phyloP scores from a whole-genome alignment of 2,329 filamentous ascomycete genomes.

The Dothistroma septosporum region DNA sequence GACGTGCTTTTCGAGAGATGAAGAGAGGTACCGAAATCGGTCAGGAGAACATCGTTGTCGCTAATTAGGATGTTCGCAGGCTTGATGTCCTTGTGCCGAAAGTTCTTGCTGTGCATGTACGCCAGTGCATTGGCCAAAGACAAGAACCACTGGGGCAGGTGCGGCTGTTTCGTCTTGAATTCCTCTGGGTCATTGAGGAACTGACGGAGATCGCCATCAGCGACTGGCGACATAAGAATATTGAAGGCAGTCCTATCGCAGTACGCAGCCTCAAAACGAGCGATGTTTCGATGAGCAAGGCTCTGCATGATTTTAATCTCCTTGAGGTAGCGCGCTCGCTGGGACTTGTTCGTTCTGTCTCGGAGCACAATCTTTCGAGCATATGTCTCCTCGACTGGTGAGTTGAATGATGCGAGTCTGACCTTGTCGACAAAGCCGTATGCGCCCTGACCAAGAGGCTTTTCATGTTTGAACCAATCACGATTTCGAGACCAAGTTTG shows the following conservation, averaged over 20 bases:
- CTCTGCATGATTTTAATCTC: conserved; percentile 13
- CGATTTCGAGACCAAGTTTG: background rate
- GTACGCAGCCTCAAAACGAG: conserved; percentile 80
- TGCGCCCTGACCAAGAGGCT: conserved; percentile 9
- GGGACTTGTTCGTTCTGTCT: background rate
- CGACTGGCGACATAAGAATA: conserved; percentile 13
- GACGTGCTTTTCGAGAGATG: background rate
- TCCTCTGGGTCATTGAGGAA: background rate
- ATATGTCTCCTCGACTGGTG: background rate
- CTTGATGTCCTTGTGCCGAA: conserved; percentile 64
- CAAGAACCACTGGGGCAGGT: conserved; percentile 8
- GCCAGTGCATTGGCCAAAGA: conserved; percentile 8
- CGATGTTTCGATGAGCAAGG: conserved; percentile 38
- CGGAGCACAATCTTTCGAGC: conserved; percentile 8
- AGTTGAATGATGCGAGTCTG: background rate
- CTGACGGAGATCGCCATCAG: conserved; percentile 11
- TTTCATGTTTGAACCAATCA: background rate
- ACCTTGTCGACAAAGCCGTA: conserved; percentile 15
- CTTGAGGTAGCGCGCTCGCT: background rate
- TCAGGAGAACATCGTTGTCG: conserved; percentile 25
- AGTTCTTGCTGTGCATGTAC: conserved; percentile 9
- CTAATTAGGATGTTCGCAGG: conserved; percentile 94
- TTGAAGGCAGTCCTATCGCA: conserved; percentile 38
- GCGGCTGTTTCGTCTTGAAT: background rate
- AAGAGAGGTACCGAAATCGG: conserved; percentile 11